Base-by-base conservation (phyloP, 306 rosid genomes). In the Casuarina glauca region DNA sequence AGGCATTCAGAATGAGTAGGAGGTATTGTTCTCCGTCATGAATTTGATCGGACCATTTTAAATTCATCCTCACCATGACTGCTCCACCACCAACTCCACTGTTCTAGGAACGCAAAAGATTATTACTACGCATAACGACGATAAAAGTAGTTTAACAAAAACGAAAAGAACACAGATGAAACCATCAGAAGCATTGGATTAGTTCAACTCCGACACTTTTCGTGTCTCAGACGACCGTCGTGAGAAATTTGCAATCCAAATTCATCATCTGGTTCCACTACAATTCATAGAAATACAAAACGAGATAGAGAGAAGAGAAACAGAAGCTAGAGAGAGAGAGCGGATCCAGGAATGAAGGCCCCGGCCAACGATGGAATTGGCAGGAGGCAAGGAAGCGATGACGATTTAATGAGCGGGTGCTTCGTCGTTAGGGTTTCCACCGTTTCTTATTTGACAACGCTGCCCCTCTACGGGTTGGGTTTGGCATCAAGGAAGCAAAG, bases 181-280 rank as follows among this genome's bases (percentile, higher is more conserved):
- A 76, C 66, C 87, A 52, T 87, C 91, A 87, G 91, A 82, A 41
- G 7, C n/a, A 66, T 38, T 61, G 91, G 91, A 87, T 85, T 60
- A 76, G 26, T 81, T 78, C 90, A 86, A 36, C 78, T 51, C n/a
- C 73, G 81, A 78, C 83, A 67, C 83, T 12, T 1, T 62, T 6
- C 12, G 78, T 41, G 85, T 54, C 81, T 86, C 87, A 86, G 90
- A 86, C 80, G 90, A 86, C 90, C 90, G 90, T 87, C 91, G 91
- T 85, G 91, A 85, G 88, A 80, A 36, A 63, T 57, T 67, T 67
- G n/a, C 38, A 60, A 85, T 87, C 88, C 91, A 72, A 43, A 77
- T 20, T 87, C 91, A 75, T 87, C 91, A 87, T 63, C 38, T 73
- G 88, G 58, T 38, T 62, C 3, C 20, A 36, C 50, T 11, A 3